These are phyloP conservation scores for Neurospora sp. DNA, from an alignment of 495 filamentous ascomycete genomes.

Conservation along the genomic window DNA sequence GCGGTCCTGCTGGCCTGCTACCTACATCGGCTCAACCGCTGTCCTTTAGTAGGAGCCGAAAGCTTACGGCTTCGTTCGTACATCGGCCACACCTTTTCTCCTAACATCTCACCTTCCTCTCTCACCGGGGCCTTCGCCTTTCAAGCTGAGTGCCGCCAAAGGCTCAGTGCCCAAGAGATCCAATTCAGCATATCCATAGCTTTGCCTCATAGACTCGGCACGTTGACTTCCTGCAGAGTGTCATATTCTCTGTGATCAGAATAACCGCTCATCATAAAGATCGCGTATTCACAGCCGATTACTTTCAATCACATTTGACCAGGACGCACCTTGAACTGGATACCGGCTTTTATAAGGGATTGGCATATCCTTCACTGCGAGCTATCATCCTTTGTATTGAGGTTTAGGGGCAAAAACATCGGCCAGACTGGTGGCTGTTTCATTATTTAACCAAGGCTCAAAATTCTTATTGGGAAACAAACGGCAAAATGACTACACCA, in stretches of 20 bases:
- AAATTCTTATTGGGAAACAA: not conserved
- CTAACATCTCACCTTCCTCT: not conserved
- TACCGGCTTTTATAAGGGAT: not conserved
- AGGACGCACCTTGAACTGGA: not conserved
- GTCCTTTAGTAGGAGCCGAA: not conserved
- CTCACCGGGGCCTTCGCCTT: not conserved
- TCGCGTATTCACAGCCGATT: not conserved
- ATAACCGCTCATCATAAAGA: not conserved
- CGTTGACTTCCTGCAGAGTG: not conserved
- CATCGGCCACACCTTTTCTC: not conserved
- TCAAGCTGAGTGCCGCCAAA: not conserved
- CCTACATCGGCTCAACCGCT: not conserved
- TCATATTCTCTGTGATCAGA: not conserved
- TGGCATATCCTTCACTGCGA: not conserved
- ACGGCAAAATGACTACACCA: not conserved
- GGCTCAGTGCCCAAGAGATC: not conserved
- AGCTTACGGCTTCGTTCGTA: not conserved
- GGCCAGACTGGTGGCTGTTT: not conserved
- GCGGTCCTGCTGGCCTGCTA: not conserved
- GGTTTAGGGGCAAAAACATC: not conserved
- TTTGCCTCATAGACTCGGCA: not conserved
- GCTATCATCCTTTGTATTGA: not conserved
- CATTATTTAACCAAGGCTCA: not conserved
- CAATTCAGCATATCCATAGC: not conserved
- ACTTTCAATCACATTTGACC: not conserved